Base-by-base conservation (phyloP, 179 eudicot species). In the Sideroxylon spinosum region DNA sequence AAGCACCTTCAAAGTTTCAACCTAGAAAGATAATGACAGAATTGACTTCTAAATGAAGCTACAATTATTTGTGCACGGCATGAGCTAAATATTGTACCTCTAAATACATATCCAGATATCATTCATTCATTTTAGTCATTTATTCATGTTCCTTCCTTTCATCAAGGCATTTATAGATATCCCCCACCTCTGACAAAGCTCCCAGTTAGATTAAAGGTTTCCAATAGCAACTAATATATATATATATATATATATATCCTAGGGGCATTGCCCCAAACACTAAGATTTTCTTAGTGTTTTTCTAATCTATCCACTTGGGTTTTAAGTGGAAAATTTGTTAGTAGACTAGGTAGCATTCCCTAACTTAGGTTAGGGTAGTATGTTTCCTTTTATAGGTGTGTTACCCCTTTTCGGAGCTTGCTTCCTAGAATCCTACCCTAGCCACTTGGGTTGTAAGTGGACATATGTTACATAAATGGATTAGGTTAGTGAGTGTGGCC, bases 1-100 rank as follows among this genome's bases (percentile, higher is more conserved):
- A 0, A 20, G 44, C 20, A 52, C 16, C n/a, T 71, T 71, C 17
- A 52, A n/a, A 37, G 44, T 37, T 37, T 37, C 44, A 37, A 37
- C 13, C 32, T 16, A 71, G 60, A 53, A 53, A 53, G 48, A 72
- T 53, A 48, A 73, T 17, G 50, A 29, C 52, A 56, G 64, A 56
- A 55, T 73, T 73, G 25, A 29, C 64, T 73, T 55, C 49, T 56
- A 32, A 52, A 52, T 44, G 60, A 50, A 71, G 74, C 12, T 53
- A 13, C 61, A 22, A 22, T 52, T 14, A 9, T 52, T 10, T 6
- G 16, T 14, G 25, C 16, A 60, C 23, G 8, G 64, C 23, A 60
- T 20, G 20, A 60, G 25, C 11, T 19, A 14, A 55, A 60, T 6
- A 60, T 60, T 60, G 16, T 60, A 60, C 7, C 64, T 62, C 32